A percentile compares a stretch with the other conserved stretches of the same genome.
These are phyloP conservation scores for Yarrowia osloensis DNA, from an alignment of 805 yeast species.

Conservation along the genomic window DNA sequence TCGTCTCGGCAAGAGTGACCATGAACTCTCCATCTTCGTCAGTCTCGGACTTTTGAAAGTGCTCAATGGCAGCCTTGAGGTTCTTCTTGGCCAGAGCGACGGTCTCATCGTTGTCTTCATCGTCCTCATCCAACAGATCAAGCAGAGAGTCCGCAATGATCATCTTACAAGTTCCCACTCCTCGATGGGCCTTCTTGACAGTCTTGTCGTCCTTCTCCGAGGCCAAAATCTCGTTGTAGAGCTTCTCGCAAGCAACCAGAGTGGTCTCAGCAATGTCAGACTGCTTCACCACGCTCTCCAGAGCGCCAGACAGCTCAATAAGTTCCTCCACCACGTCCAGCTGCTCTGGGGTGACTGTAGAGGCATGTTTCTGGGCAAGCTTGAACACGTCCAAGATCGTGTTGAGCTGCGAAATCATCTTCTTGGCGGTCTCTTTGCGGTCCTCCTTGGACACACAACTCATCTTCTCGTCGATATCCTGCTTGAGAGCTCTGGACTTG, in stretches of 20 bases:
- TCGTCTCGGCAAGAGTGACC: conserved; percentile 85
- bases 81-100: conserved; percentile 47
- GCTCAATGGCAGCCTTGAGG: conserved; percentile 56
- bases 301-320: conserved; percentile 55
- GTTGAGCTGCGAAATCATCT: conserved; percentile 22
- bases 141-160: conserved; percentile 40
- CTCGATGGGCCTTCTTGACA: conserved; percentile 39
- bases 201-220: conserved; percentile 9
- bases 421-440: conserved; percentile 14
- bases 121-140: conserved; percentile 37
- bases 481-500: conserved; percentile 48
- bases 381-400: conserved; percentile 52
- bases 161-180: conserved; percentile 42
- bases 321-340: conserved; percentile 58
- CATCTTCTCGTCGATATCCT: conserved; percentile 49
- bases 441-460: background rate
- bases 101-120: conserved; percentile 34
- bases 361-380: conserved; percentile 43
- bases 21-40: conserved; percentile 77
- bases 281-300: conserved; percentile 48
- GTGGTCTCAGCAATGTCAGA: conserved; percentile 30
- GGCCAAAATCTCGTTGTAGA: conserved; percentile 11
- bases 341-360: conserved; percentile 28
- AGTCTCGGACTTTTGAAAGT: conserved; percentile 60
- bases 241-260: background rate